Evolutionary conservation across 2,329 filamentous ascomycete genomes (phyloP), one percentile per base, ranked within the genome.

Genomic region (Colletotrichum limetticola): DNA sequence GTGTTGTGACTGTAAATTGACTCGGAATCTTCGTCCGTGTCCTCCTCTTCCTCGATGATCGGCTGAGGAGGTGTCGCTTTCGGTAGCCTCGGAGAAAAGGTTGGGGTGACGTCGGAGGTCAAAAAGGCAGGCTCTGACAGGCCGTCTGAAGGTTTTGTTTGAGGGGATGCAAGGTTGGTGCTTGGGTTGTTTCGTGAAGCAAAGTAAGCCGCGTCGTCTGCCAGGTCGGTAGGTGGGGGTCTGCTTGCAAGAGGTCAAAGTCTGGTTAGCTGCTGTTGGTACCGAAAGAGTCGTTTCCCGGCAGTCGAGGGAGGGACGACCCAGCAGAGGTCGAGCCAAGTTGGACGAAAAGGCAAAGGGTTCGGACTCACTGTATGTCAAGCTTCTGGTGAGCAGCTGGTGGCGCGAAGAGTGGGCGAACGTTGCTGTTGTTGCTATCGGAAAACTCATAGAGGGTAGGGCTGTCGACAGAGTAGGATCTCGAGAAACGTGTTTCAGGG

Each of bases 361-460:
- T 56, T 62, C 53, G 55, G 71, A 72, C 75, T 76, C 66, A 76
- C 75, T 53, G 37, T 46, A 56, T 65, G 53, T 68, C 55, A 59
- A 63, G 55, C 58, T 66, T 73, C 67, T 71, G 71, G 22, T 72
- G 68, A 26, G 71, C 68, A 32, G 71, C 68, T 8, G 71, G 71
- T 5, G 71, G 68, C 30, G 71, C 71, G 42, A 74, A 71, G n/a
- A 69, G 74, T 64, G 71, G 66, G 28, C 66, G 66, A 28, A 74
- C 73, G 66, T 65, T 63, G 3, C 72, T 74, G 28, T 65, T 63
- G 3, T 74, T 74, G 3, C 72, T 74, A 3, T 74, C 74, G 63
- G 87, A 86, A 77, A 89, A 90, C 77, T 90, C 88, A 86, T 91
- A 91, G 61, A 91, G 82, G 37, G 89, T 91, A 74, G 89, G 90